Conservation (phyloP, 306 rosid genomes). For the Senna tora region DNA sequence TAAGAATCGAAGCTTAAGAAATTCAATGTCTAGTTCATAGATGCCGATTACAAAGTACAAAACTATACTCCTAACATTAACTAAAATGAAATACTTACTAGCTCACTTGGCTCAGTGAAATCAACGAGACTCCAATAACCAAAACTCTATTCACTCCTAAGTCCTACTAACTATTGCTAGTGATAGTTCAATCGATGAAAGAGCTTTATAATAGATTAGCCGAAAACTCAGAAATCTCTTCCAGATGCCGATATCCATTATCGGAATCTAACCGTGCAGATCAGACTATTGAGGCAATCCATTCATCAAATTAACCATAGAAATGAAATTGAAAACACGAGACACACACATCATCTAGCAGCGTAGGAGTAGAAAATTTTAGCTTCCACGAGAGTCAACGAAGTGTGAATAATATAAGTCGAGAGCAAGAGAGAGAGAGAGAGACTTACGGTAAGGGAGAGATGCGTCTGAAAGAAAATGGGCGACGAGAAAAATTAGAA, state of each 20-base stretch:
- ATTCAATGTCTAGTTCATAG: not conserved
- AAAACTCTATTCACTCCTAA: not conserved
- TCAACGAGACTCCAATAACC: not conserved
- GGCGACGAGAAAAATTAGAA: not conserved
- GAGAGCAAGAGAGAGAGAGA: not conserved
- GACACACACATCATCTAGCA: not conserved
- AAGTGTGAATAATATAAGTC: not conserved
- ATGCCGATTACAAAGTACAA: not conserved
- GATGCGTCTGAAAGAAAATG: not conserved
- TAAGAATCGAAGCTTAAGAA: not conserved
- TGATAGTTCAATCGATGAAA: not conserved
- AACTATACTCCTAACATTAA: not conserved
- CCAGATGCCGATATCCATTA: not conserved
- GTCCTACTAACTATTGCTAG: not conserved
- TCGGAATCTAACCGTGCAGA: not conserved
- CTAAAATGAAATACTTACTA: not conserved
- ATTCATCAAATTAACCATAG: not conserved
- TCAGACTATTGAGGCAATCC: not conserved
- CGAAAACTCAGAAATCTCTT: not conserved
- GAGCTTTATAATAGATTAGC: not conserved
- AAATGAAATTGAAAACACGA: not conserved
- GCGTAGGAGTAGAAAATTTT: not conserved
- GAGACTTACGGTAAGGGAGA: constrained; percentile 33
- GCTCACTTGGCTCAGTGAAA: constrained; percentile 2
- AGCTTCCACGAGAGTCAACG: not conserved